Evolutionary conservation across 305 asterid genomes (phyloP), one percentile per base, ranked within the genome.

Genomic region (Fraxinus paxiana): DNA sequence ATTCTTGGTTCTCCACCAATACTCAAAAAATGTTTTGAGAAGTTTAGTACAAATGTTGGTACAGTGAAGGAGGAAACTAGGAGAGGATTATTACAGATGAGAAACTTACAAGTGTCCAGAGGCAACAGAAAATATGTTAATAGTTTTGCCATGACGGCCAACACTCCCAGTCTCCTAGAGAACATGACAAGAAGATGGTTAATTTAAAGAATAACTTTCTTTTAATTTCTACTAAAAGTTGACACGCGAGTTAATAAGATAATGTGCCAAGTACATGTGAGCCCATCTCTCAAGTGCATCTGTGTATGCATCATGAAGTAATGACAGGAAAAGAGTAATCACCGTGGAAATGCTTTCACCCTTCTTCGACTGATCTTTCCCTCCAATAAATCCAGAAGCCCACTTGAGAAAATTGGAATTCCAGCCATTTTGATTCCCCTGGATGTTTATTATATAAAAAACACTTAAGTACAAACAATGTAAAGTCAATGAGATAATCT

Each of bases 351-450:
- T 86, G 87, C 82, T 87, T 73, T 80, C 91, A 69, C 85, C 89
- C 87, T 91, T 91, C 87, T 91, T 90, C 54, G 96, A 87, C 69
- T 89, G 91, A 80, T 90, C 90, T 89, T 87, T 85, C 71, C 97
- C 97, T 77, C 97, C 94, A 72, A 94, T 92, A 84, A 96, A 85
- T 78, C 97, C 97, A 82, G 98, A 91, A 85, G 98, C 99, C 99
- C 99, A 93, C 88, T 92, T 96, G 37, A 96, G 92, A 78, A 94
- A 82, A 88, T 94, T 92, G 18, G 98, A 90, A 80, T 96, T 96
- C 99, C 98, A 96, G 82, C 87, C 81, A 82, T 86, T 90, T 82
- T 85, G 91, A 82, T 87, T 79, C 80, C 91, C 92, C 98, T 95
- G 88, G 43, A 83, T 38, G 79, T 82, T 77, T 34, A 69, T 82